phyloP scores from a whole-genome alignment of 495 filamentous ascomycete species.

The Trichoderma asperelloides region DNA sequence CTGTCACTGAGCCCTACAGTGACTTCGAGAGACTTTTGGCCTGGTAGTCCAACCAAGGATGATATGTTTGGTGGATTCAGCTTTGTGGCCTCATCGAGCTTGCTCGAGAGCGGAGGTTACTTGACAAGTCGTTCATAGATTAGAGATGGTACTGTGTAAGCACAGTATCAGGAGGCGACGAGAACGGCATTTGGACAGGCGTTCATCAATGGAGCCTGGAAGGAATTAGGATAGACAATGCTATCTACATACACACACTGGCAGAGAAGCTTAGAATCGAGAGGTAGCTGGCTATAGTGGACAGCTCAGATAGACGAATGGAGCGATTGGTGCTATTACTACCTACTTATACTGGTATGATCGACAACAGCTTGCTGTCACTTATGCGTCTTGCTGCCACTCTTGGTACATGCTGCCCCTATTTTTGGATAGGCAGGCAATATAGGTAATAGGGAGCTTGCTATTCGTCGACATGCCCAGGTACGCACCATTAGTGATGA shows the following conservation, averaged over 20 bases:
- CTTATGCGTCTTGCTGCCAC: too few species aligned
- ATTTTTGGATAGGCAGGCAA: too few species aligned
- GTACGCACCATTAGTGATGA: too few species aligned
- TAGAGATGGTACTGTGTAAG: neutral
- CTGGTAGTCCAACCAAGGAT: conserved; percentile 37
- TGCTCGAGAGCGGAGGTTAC: conserved; percentile 53
- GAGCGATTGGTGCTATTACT: too few species aligned
- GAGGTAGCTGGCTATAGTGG: neutral
- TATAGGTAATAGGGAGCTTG: too few species aligned
- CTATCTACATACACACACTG: neutral
- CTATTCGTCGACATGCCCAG: too few species aligned
- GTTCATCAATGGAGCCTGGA: neutral
- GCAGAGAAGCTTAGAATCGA: neutral
- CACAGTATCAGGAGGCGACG: too few species aligned
- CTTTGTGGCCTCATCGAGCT: conserved; percentile 81
- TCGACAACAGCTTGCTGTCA: too few species aligned
- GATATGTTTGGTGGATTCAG: conserved; percentile 93
- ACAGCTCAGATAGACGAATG: neutral
- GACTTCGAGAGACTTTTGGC: conserved; percentile 24
- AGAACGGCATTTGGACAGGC: neutral
- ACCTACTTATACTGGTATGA: too few species aligned
- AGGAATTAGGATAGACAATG: neutral
- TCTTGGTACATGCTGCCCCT: too few species aligned
- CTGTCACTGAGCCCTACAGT: conserved; percentile 68
- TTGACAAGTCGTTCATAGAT: conserved; percentile 1